Conservation (phyloP, 2,329 filamentous ascomycete genomes). For the Bipolaris sorokiniana region DNA sequence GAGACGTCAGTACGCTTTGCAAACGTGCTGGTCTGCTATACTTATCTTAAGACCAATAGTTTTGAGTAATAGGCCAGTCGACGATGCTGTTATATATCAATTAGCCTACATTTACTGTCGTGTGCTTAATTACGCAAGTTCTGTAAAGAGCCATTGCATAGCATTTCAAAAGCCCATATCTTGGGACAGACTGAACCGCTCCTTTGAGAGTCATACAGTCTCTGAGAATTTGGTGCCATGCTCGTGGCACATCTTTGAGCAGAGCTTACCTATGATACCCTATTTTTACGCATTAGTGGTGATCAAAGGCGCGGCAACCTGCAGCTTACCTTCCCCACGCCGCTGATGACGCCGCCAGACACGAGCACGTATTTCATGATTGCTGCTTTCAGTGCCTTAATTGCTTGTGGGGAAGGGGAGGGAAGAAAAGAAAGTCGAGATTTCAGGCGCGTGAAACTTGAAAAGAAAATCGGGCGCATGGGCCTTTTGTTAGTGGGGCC, state of each 20-base stretch:
- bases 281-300: constrained; percentile 44
- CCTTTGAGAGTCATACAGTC: background rate
- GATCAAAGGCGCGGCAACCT: constrained; percentile 18
- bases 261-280: constrained; percentile 68
- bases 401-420: constrained; percentile 51
- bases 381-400: constrained; percentile 47
- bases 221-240: background rate
- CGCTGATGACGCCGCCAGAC: constrained; percentile 66
- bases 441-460: constrained; percentile 27
- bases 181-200: background rate
- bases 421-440: constrained; percentile 44
- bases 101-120: constrained; percentile 1
- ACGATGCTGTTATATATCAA: constrained; percentile 63
- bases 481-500: constrained; percentile 20
- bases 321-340: constrained; percentile 56
- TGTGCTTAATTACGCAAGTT: background rate
- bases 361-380: constrained; percentile 84
- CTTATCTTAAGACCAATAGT: constrained; percentile 78
- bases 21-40: constrained; percentile 34
- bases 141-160: background rate
- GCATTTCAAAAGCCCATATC: background rate
- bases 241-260: constrained; percentile 1
- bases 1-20: constrained; percentile 41
- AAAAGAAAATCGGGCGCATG: constrained; percentile 38
- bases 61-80: constrained; percentile 77